Evolutionary conservation across 1,284 basidiomycete species (phyloP).

Genomic region (Melampsora americana): DNA sequence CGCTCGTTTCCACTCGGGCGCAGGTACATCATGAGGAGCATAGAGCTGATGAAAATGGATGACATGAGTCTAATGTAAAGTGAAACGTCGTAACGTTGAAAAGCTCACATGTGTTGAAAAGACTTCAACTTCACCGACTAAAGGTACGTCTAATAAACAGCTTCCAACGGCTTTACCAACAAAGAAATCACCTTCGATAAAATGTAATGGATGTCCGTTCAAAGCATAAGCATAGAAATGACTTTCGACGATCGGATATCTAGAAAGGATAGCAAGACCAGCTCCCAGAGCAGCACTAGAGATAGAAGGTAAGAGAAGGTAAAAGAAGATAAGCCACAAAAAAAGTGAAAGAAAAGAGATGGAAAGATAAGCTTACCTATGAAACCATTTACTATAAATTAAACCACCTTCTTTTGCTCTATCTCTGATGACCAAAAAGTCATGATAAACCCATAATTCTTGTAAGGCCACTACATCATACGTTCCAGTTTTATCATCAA

Average conservation of each 20-base stretch:
- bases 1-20: slow-evolving; percentile 67
- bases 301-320: background rate
- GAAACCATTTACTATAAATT: slow-evolving; percentile 66
- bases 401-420: slow-evolving; percentile 50
- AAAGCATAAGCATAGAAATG: slow-evolving; percentile 80
- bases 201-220: slow-evolving; percentile 83
- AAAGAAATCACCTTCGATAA: slow-evolving; percentile 89
- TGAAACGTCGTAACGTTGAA: slow-evolving; percentile 44
- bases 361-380: slow-evolving; percentile 64
- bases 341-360: slow-evolving; percentile 37
- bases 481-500: background rate
- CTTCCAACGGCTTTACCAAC: slow-evolving; percentile 92
- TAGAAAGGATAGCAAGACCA: slow-evolving; percentile 84
- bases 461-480: slow-evolving; percentile 82
- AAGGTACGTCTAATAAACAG: slow-evolving; percentile 61
- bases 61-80: slow-evolving; percentile 11
- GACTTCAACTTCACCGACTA: slow-evolving; percentile 72
- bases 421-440: slow-evolving; percentile 71
- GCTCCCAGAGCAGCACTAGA: slow-evolving; percentile 88
- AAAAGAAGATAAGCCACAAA: background rate
- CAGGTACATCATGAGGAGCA: slow-evolving; percentile 74
- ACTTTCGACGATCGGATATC: slow-evolving; percentile 75
- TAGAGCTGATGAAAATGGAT: slow-evolving; percentile 61
- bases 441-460: slow-evolving; percentile 88
- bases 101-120: slow-evolving; percentile 85